Evolutionary conservation across 805 yeast species (phyloP), one percentile per base, ranked within the genome.

Genomic region (Lachancea lanzarotensis): DNA sequence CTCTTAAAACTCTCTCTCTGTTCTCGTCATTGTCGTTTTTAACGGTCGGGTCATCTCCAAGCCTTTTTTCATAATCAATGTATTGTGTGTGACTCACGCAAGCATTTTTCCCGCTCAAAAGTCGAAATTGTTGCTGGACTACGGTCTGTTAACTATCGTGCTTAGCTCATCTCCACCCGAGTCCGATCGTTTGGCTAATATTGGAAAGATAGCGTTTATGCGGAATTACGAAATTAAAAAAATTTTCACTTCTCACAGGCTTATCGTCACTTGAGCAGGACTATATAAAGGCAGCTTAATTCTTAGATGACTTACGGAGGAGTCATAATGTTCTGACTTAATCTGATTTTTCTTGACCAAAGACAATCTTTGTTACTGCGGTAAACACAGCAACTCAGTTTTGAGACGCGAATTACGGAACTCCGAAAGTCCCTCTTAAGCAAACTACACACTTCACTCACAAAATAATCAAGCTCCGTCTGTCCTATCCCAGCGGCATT

Each of bases 401-500:
- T 29, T 13, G 13, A 13, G 15, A 29, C 31, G 31, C 31, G 5
- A 32, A 32, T 17, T 10, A 15, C 3, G 12, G 19, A 29, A 29
- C 11, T 9, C n/a, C 16, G 8, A 38, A 32, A 31, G 16, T 20
- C 31, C 22, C 13, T 20, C 33, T 13, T 19, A 13, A 18, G 18
- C 35, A 15, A 32, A 29, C 25, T 6, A 22, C 8, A 22, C 25
- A 22, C 25, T 22, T 6, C 25, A 6, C 25, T 22, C 25, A 29
- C 13, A 29, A 29, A 7, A 7, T 13, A 3, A 26, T 13, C n/a
- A 34, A 25, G 13, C 44, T 8, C 27, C 18, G 26, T 29, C 44
- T 41, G 18, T 41, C 44, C 44, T 16, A 16, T 29, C 34, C 44
- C 19, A 35, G 44, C 44, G 39, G 27, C 29, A 41, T 22, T 34